These are phyloP conservation scores for Coemansia interrupta DNA, from an alignment of 192 early-diverging fungal genomes.

Conservation along the genomic window DNA sequence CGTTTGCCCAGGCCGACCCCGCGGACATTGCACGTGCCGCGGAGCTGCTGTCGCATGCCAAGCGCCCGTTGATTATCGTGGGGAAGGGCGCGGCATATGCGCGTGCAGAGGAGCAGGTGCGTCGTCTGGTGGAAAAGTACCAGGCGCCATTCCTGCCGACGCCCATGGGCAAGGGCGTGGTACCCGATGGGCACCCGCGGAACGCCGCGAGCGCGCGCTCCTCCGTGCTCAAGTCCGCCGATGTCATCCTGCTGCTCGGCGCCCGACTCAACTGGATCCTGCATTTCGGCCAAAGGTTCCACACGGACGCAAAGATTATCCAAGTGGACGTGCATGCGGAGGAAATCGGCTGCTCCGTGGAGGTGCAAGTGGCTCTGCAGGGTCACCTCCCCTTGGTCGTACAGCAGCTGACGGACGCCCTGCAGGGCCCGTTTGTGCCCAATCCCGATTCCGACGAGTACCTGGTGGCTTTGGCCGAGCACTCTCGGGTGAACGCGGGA, in stretches of 20 bases:
- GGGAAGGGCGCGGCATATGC: slow-evolving; percentile 76
- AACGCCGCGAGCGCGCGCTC: slow-evolving; percentile 65
- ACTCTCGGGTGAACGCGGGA: slow-evolving; percentile 46
- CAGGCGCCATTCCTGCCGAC: slow-evolving; percentile 70
- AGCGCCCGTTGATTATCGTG: slow-evolving; percentile 61
- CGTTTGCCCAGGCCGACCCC: slow-evolving; percentile 54
- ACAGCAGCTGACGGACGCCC: slow-evolving; percentile 46
- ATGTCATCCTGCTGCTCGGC: slow-evolving; percentile 67
- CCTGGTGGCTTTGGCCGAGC: slow-evolving; percentile 21
- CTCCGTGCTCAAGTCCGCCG: slow-evolving; percentile 60
- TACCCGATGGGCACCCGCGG: slow-evolving; percentile 60
- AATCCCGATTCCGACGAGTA: slow-evolving; percentile 20
- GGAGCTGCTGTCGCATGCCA: slow-evolving; percentile 45
- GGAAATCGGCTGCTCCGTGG: slow-evolving; percentile 59
- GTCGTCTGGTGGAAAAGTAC: slow-evolving; percentile 54
- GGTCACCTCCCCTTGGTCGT: slow-evolving; percentile 62
- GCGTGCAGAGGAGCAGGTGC: slow-evolving; percentile 59
- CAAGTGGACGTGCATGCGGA: slow-evolving; percentile 68
- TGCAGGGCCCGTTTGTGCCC: slow-evolving; percentile 18
- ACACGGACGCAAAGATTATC: slow-evolving; percentile 58
- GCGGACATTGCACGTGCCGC: slow-evolving; percentile 44
- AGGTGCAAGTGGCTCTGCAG: slow-evolving; percentile 52
- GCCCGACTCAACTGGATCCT: slow-evolving; percentile 74
- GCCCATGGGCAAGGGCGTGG: slow-evolving; percentile 68
- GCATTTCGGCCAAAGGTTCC: slow-evolving; percentile 64